These are phyloP conservation scores for Xylaria sp. DNA, from an alignment of 2,329 filamentous ascomycete species.

Conservation along the genomic window DNA sequence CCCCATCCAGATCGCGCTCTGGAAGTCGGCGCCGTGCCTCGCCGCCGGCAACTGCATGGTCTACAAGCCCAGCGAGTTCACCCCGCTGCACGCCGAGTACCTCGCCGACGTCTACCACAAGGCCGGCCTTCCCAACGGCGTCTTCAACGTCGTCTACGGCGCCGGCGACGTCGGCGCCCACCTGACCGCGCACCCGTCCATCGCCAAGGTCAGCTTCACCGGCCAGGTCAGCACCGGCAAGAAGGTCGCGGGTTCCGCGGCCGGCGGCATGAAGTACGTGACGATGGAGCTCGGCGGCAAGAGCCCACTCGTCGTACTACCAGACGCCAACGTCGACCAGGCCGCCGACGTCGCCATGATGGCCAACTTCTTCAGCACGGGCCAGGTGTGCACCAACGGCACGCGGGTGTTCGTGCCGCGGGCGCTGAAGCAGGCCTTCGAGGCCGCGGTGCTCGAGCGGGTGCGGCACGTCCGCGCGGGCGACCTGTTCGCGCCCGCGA, in stretches of 20 bases:
- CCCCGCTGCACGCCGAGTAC: slow-evolving; percentile 76
- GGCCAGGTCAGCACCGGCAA: slow-evolving; percentile 82
- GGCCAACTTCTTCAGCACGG: slow-evolving; percentile 90
- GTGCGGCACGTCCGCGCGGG: slow-evolving; percentile 72
- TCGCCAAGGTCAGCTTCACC: slow-evolving; percentile 89
- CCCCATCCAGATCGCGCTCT: slow-evolving; percentile 85
- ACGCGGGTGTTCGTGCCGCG: slow-evolving; percentile 82
- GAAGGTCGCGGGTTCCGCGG: slow-evolving; percentile 77
- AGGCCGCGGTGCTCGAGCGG: slow-evolving; percentile 69
- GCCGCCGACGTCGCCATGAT: slow-evolving; percentile 92
- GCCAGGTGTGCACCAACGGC: slow-evolving; percentile 92
- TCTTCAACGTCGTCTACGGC: slow-evolving; percentile 87
- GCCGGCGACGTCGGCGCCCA: slow-evolving; percentile 76
- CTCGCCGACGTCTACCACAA: slow-evolving; percentile 77
- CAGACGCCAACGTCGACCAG: slow-evolving; percentile 75
- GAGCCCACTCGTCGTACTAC: slow-evolving; percentile 77
- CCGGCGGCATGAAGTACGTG: slow-evolving; percentile 82
- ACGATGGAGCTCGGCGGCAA: slow-evolving; percentile 94
- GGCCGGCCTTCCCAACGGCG: slow-evolving; percentile 77
- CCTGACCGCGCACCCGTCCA: slow-evolving; percentile 69
- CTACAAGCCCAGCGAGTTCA: slow-evolving; percentile 88
- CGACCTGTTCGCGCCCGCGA: slow-evolving; percentile 68
- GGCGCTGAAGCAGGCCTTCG: slow-evolving; percentile 67
- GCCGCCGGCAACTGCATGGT: slow-evolving; percentile 89
- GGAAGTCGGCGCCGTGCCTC: slow-evolving; percentile 85